Evolutionary conservation across 768 basidiomycete species (phyloP).

Genomic region (Chalciporus sphaerocephalus): DNA sequence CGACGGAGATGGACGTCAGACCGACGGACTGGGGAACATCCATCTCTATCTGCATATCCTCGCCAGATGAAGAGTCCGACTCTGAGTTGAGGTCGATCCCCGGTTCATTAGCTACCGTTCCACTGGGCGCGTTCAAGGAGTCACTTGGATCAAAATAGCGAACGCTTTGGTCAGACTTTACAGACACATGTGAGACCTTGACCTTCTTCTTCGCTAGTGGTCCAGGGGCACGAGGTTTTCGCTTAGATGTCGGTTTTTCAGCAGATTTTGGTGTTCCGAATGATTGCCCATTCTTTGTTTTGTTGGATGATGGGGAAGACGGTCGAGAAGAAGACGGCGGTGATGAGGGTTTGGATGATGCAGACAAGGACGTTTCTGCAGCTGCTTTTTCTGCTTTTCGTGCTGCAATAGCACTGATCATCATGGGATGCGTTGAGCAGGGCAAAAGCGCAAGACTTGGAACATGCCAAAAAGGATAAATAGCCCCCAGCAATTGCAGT

Average conservation of each 20-base stretch:
- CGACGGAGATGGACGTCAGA: conserved; percentile 12
- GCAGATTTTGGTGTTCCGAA: not conserved
- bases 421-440: conserved; percentile 18
- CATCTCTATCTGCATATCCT: conserved; percentile 21
- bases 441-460: not conserved
- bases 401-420: conserved; percentile 73
- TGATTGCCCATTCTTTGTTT: not conserved
- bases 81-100: conserved; percentile 35
- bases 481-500: too few species aligned
- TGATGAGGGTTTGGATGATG: conserved; percentile 13
- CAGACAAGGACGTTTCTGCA: conserved; percentile 9
- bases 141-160: conserved; percentile 36
- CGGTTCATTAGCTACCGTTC: conserved; percentile 29
- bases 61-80: conserved; percentile 22
- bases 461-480: conserved; percentile 6
- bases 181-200: conserved; percentile 26
- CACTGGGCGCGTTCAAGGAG: conserved; percentile 28
- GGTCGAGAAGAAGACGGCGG: conserved; percentile 3
- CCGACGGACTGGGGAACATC: conserved; percentile 13
- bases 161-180: conserved; percentile 14
- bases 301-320: conserved; percentile 8
- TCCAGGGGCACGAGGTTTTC: conserved; percentile 35
- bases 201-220: conserved; percentile 28
- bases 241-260: conserved; percentile 38
- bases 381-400: conserved; percentile 54